Evolutionary conservation across 352 stramenopile species (phyloP).

Genomic region (Elongisporangium undulatum): DNA sequence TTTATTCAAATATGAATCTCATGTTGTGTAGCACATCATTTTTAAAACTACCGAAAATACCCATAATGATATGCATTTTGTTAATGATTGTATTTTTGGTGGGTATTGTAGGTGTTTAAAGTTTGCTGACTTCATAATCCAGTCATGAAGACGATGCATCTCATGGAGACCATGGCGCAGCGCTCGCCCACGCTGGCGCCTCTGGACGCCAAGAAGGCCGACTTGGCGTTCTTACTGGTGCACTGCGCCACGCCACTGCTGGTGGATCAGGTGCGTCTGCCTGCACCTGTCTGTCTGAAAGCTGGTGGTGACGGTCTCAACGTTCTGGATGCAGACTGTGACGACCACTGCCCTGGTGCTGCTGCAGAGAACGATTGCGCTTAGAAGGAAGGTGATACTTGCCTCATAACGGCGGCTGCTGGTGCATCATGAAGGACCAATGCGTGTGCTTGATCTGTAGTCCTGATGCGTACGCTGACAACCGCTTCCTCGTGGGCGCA

Average conservation of each 20-base stretch:
- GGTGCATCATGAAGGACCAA: neutral
- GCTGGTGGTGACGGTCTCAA: neutral
- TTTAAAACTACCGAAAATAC: neutral
- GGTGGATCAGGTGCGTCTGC: neutral
- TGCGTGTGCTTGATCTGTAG: neutral
- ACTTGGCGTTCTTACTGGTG: neutral
- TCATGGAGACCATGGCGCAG: neutral
- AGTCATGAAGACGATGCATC: neutral
- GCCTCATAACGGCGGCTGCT: neutral
- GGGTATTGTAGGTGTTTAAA: neutral
- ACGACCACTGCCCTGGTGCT: constrained; percentile 14
- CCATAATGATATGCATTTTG: neutral
- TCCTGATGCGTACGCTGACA: constrained; percentile 1
- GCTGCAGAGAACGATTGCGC: constrained; percentile 9
- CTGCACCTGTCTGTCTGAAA: neutral
- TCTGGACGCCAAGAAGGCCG: neutral
- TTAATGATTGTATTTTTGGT: neutral
- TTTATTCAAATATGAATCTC: neutral
- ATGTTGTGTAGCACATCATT: neutral
- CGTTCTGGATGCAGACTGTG: constrained; percentile 5
- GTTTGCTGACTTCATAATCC: neutral
- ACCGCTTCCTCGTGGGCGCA: constrained; percentile 6
- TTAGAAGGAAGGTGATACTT: constrained; percentile 14
- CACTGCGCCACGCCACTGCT: neutral
- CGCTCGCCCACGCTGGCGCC: neutral